phyloP scores from a whole-genome alignment of 768 basidiomycete genomes.

The Xanthoconium purpureum region DNA sequence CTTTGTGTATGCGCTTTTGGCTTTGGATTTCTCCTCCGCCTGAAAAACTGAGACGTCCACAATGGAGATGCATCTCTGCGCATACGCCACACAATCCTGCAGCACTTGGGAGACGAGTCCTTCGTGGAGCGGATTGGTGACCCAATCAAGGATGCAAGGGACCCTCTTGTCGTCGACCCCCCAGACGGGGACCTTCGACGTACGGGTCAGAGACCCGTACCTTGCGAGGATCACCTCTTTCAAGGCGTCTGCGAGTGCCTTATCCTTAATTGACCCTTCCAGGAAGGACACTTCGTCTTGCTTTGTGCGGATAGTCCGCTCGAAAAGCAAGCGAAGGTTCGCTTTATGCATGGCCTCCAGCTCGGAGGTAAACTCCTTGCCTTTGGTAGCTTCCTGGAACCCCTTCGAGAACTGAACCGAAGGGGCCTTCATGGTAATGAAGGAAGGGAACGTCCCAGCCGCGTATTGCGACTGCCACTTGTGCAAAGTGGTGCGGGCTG shows the following conservation, averaged over 20 bases:
- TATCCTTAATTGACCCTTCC: not conserved
- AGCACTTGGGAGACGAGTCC: not conserved
- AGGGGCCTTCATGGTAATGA: not conserved
- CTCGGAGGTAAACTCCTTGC: not conserved
- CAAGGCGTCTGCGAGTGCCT: not conserved
- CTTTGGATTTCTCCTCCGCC: not conserved
- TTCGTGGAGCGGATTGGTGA: not conserved
- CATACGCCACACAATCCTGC: not conserved
- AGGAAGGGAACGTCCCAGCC: not conserved
- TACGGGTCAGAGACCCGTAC: not conserved
- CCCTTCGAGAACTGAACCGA: not conserved
- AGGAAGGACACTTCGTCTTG: not conserved
- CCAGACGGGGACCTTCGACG: not conserved
- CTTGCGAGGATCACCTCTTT: not conserved
- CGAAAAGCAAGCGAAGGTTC: not conserved
- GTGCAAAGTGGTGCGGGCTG: not conserved
- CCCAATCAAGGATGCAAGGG: too few relatives aligned
- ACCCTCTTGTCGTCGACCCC: not conserved
- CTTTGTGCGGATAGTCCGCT: not conserved
- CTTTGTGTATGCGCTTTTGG: too few relatives aligned
- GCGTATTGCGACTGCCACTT: not conserved
- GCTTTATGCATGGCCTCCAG: not conserved
- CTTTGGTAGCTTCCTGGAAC: not conserved
- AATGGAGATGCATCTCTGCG: not conserved
- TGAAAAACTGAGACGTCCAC: not conserved